Evolutionary conservation across 2,329 filamentous ascomycete genomes (phyloP).

Genomic region (Trichoderma koningii): DNA sequence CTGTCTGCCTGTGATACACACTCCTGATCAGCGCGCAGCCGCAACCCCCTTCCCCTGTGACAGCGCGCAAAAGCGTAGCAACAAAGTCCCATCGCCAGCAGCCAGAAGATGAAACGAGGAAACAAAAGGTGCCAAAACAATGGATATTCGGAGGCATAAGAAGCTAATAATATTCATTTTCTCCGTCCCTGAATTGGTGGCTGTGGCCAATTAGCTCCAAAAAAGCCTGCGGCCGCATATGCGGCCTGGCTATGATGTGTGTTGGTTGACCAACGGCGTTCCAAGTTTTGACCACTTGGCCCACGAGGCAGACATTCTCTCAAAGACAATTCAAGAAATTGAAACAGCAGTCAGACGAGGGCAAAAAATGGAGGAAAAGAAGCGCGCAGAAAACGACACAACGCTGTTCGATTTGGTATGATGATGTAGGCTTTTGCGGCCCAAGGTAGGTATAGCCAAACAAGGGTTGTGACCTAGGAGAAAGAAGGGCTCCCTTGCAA

Average conservation of each 20-base stretch:
- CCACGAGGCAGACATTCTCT: slow-evolving; percentile 25
- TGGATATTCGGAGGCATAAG: not conserved
- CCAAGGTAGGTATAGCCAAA: slow-evolving; percentile 12
- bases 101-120: not conserved
- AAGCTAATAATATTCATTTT: not conserved
- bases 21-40: not conserved
- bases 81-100: not conserved
- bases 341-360: not conserved
- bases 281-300: not conserved
- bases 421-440: slow-evolving; percentile 20
- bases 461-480: slow-evolving; percentile 1
- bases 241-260: slow-evolving; percentile 32
- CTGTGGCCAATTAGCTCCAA: slow-evolving; percentile 20
- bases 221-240: slow-evolving; percentile 35
- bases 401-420: slow-evolving; percentile 15
- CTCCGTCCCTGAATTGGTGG: slow-evolving; percentile 15
- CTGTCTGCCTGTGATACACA: not conserved
- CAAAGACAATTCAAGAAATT: not conserved
- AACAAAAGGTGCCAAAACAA: not conserved
- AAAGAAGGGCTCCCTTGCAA: not conserved
- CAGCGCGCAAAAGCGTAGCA: not conserved
- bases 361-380: not conserved
- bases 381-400: slow-evolving; percentile 5
- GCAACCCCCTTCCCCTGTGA: not conserved
- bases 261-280: slow-evolving; percentile 20